Base-by-base conservation (phyloP, 139 green algal species). In the Closterium sp. region DNA sequence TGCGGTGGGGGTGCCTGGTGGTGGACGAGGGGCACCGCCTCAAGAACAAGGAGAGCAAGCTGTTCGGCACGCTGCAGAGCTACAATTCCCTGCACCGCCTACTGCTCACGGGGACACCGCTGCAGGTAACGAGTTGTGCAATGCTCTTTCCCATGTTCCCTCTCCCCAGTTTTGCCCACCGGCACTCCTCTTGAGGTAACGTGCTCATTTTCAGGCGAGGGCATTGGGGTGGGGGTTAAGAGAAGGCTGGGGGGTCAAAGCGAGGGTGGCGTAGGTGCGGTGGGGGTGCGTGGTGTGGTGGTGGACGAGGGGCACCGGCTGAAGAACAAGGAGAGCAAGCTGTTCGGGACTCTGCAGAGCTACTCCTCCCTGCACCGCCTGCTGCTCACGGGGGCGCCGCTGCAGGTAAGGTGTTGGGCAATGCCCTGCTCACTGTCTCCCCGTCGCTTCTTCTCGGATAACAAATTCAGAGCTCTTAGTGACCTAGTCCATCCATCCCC, bases 341-440 rank as follows among this genome's bases (percentile, higher is more conserved):
- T 95, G 11, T 95, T 92, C 70, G 17, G 86, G 38, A n/a, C 50
- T 1, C 91, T 95, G 24, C 38, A 89, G 32, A 89, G 70, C 22
- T 97, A 96, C 94, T 84, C 84, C 38, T 96, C 97, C 90, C 94
- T 95, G 85, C 97, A 97, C 95, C 98, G 97, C 95, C 94, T 99
- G 92, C 96, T 99, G 28, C 92, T 99, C 22, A 99, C 97, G n/a
- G 96, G 97, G 85, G 98, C 96, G 21, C 97, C 97, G 29, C 95
- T 98, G 92, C 91, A 93, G 70, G 91, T 93, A 17, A 70, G 42
- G 42, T 62, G 42, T 62, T 62, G 42, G 1, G 34, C 34, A 42
- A 9, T 42, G 34, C 34, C 34, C 34, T 6, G 4, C 34, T 42
- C 34, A 42, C 34, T 42, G 34, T 42, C 34, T 42, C 34, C 34